Percentiles rank a stretch among this genome's conserved stretches.
Evolutionary conservation across 2,329 filamentous ascomycete species (phyloP).

Genomic region (Penicillium oxalicum): DNA sequence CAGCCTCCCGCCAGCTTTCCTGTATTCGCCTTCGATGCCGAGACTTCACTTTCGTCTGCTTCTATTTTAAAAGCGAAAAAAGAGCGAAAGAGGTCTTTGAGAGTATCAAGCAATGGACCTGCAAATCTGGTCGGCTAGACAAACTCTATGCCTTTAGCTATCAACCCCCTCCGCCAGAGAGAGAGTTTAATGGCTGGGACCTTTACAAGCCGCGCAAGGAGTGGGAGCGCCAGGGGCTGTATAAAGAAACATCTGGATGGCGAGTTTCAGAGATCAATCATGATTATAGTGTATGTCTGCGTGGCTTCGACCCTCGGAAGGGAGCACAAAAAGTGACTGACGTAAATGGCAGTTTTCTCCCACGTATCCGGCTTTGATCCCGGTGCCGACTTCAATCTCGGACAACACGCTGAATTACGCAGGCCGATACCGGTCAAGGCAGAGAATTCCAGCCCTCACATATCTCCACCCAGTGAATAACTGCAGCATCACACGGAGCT

Average conservation of each 20-base stretch:
- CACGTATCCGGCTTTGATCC: conserved; percentile 80
- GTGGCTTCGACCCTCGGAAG: background rate
- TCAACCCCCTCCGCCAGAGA: conserved; percentile 66
- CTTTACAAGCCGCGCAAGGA: conserved; percentile 81
- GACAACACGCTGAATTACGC: conserved; percentile 96
- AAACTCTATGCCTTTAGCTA: conserved; percentile 90
- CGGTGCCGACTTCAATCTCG: conserved; percentile 84
- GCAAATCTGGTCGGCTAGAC: conserved; percentile 74
- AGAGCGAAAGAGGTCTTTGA: conserved; percentile 81
- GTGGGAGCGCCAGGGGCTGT: conserved; percentile 81
- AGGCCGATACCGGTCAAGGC: conserved; percentile 77
- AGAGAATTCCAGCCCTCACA: conserved; percentile 79
- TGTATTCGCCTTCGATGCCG: conserved; percentile 83
- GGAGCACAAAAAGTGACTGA: conserved; percentile 4
- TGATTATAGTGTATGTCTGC: conserved; percentile 60
- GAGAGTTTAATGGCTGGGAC: conserved; percentile 70
- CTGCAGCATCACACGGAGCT: conserved; percentile 91
- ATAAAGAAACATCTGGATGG: conserved; percentile 76
- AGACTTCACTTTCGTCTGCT: conserved; percentile 89
- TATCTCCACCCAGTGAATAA: conserved; percentile 97
- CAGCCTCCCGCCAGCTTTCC: conserved; percentile 63
- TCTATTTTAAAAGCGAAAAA: conserved; percentile 72
- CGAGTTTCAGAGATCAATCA: conserved; percentile 83
- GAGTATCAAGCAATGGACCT: conserved; percentile 73
- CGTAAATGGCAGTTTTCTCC: conserved; percentile 61